Conservation (phyloP, 208 protist genomes). For the Leishmania tarentolae region DNA sequence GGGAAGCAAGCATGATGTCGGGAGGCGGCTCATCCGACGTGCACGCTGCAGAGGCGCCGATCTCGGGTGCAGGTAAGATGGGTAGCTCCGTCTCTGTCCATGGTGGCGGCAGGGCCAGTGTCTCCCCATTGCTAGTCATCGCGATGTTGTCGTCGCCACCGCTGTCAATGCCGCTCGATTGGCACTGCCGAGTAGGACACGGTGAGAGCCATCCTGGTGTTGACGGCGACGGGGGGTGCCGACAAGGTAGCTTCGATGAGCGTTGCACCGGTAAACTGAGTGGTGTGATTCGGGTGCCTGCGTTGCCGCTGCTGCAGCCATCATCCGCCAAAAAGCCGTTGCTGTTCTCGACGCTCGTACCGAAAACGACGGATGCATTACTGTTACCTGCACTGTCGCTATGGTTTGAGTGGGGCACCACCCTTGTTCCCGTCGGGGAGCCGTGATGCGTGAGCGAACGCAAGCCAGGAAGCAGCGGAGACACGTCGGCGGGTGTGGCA, state of each 20-base stretch:
- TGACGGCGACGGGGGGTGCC: background rate
- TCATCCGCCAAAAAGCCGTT: background rate
- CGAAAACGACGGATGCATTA: background rate
- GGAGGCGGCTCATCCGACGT: constrained; percentile 32
- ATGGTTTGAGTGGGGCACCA: background rate
- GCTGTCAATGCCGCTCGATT: background rate
- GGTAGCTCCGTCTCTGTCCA: background rate
- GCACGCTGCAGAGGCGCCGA: background rate
- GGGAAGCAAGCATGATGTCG: constrained; percentile 26
- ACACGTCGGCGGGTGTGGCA: background rate
- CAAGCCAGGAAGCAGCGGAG: background rate
- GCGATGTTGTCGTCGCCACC: background rate
- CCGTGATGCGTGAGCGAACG: background rate
- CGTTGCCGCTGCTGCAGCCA: background rate
- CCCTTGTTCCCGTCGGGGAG: background rate
- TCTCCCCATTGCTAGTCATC: background rate
- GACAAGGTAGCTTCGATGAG: background rate
- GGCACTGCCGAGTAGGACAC: background rate
- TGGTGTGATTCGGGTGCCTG: background rate
- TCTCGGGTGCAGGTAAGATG: background rate
- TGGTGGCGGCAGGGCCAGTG: background rate
- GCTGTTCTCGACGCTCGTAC: background rate
- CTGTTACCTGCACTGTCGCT: background rate
- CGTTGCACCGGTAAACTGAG: background rate
- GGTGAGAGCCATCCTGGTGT: background rate